Evolutionary conservation across 2,329 filamentous ascomycete genomes (phyloP), one percentile per base, ranked within the genome.

Genomic region (Aspergillus pseudoterreus): DNA sequence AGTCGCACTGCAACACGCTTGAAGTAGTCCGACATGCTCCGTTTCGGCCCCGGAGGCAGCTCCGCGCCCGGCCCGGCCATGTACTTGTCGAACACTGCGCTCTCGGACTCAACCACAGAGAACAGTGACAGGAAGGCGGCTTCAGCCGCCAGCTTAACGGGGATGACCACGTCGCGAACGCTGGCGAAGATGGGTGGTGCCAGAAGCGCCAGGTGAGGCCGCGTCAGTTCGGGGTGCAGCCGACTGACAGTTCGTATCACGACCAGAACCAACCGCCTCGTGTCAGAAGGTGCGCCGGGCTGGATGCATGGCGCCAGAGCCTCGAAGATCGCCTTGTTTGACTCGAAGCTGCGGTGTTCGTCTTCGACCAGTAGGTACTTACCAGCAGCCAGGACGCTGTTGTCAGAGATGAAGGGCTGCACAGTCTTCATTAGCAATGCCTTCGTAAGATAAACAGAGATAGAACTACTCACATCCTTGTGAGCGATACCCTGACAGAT

Each of bases 21-120:
- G 76, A 97, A 97, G 75, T 99, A 99, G 70, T 99, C 94, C 53
- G 86, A 82, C 87, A 99, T 96, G 69, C 87, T 91, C 61, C 92
- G 82, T 80, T 95, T 94, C 15, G 84, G 84, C 38, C 83, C 86
- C 0, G 88, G 73, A 8, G 85, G 79, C 53, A 96, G 72, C 3
- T 83, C 82, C 46, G 82, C 81, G 5, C 82, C 83, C 1, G 85
- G 78, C 0, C 85, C 84, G 9, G 82, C 78, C 76, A 96, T 85
- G 72, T 91, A 97, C 73, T 92, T 92, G 62, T 96, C 92, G 69
- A 96, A 97, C 17, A 96, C 84, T 56, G 83, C 85, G 53, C 79
- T 81, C 66, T 96, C 94, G 57, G 92, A 87, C 42, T 96, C 90
- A 1, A 92, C 90, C 1, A 97, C 92, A 41, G 83, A 85, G 75